Conservation (phyloP, 192 early-diverging fungal species). For the Chytriomyces hyalinus region DNA sequence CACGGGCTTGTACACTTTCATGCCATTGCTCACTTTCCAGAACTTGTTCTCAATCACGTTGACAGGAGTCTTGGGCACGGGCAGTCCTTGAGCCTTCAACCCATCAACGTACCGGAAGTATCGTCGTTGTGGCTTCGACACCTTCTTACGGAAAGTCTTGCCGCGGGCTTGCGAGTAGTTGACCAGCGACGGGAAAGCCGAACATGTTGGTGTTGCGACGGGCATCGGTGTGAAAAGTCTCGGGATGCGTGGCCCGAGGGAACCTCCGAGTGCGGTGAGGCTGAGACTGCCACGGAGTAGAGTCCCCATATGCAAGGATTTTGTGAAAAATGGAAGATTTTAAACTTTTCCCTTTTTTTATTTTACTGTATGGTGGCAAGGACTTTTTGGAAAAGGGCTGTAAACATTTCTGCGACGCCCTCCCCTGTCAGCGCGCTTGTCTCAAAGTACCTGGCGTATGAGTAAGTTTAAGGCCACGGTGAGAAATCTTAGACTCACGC, state of each 20-base stretch:
- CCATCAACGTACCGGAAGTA: conserved; percentile 40
- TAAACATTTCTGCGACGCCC: conserved; percentile 55
- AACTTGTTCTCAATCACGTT: conserved; percentile 55
- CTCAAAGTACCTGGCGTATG: conserved; percentile 55
- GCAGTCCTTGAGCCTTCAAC: conserved; percentile 37
- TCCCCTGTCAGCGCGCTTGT: conserved; percentile 52
- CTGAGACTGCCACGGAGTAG: no score
- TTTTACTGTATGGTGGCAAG: conserved; percentile 11
- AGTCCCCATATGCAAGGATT: no score
- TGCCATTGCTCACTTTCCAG: conserved; percentile 69
- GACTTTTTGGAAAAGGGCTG: conserved; percentile 44
- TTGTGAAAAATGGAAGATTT: no score
- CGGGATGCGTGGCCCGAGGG: no score
- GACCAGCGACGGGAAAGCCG: background rate
- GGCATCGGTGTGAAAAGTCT: background rate
- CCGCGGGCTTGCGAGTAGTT: conserved; percentile 41
- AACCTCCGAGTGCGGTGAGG: no score
- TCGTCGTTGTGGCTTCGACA: conserved; percentile 43
- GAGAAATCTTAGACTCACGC: conserved; percentile 26
- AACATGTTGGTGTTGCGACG: background rate
- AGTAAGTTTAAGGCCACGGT: background rate
- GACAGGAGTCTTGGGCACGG: conserved; percentile 16
- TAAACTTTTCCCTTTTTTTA: no score
- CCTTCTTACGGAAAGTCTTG: conserved; percentile 47
- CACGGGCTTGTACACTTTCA: conserved; percentile 92